A percentile compares a stretch with the other conserved stretches of the same genome.
These are phyloP conservation scores for Asclepias syriaca DNA, from an alignment of 257 asterid species.

Conservation along the genomic window DNA sequence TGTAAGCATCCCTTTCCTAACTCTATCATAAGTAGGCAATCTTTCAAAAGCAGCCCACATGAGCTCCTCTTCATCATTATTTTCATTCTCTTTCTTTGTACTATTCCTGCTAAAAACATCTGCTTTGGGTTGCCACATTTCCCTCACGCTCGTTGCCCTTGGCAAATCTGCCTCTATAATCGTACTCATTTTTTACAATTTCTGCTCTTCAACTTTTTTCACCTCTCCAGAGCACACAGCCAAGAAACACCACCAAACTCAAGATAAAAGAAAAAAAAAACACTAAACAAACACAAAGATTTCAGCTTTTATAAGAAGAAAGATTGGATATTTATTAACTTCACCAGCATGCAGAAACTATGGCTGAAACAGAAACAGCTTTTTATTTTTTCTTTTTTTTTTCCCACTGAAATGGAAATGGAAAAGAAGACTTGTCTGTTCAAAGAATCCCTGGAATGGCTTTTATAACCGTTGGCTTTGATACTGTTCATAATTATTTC, in stretches of 20 bases:
- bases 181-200: constrained; percentile 18
- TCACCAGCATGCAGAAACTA: neutral
- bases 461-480: too few species aligned
- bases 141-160: constrained; percentile 34
- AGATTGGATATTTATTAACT: neutral
- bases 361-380: neutral
- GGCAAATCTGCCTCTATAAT: constrained; percentile 40
- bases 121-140: constrained; percentile 30
- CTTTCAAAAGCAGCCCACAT: constrained; percentile 82
- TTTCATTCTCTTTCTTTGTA: constrained; percentile 33
- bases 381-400: too few species aligned
- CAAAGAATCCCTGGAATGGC: neutral
- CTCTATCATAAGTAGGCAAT: constrained; percentile 62
- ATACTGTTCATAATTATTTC: too few species aligned
- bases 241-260: neutral
- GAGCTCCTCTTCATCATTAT: constrained; percentile 65
- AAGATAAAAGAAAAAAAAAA: neutral
- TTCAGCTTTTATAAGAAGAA: neutral
- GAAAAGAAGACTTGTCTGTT: neutral
- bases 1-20: constrained; percentile 60
- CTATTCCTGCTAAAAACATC: constrained; percentile 47
- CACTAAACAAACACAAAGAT: neutral
- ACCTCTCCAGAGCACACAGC: neutral
- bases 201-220: neutral
- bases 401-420: neutral